These are phyloP conservation scores for Cryptococcus maquisensis DNA, from an alignment of 1,284 basidiomycete species.

Conservation along the genomic window DNA sequence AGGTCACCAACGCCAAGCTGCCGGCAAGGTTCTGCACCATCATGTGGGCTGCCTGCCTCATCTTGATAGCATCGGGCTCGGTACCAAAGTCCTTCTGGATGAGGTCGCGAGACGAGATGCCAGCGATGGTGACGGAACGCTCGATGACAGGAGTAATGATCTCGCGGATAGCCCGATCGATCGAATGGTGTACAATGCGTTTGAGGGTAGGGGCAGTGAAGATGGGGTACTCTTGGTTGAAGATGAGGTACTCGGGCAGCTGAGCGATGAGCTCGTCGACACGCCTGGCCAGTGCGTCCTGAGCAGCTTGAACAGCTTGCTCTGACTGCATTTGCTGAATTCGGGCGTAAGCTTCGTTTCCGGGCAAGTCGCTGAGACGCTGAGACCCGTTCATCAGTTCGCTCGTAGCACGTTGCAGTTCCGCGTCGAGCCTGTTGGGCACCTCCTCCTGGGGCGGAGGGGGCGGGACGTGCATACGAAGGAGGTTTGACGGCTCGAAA, in stretches of 20 bases:
- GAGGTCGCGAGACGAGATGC: constrained; percentile 93
- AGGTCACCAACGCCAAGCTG: constrained; percentile 93
- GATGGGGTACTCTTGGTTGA: constrained; percentile 60
- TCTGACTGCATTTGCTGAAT: constrained; percentile 46
- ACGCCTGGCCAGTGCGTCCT: constrained; percentile 46
- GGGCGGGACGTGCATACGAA: constrained; percentile 52
- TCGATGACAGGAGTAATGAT: constrained; percentile 98
- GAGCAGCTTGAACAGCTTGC: constrained; percentile 45
- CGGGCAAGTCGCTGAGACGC: constrained; percentile 30
- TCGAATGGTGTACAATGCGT: constrained; percentile 83
- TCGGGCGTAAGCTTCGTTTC: constrained; percentile 37
- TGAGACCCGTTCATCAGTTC: constrained; percentile 30
- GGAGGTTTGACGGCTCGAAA: constrained; percentile 76
- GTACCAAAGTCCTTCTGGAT: constrained; percentile 96
- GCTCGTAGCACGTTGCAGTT: constrained; percentile 37
- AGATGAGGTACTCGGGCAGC: constrained; percentile 69
- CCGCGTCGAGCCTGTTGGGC: constrained; percentile 38
- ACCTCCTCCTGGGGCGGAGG: constrained; percentile 40
- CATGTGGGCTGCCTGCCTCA: constrained; percentile 86
- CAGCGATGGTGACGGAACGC: constrained; percentile 97
- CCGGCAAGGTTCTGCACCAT: constrained; percentile 98
- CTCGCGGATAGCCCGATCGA: constrained; percentile 94
- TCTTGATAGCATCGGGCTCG: constrained; percentile 83
- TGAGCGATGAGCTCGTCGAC: constrained; percentile 61
- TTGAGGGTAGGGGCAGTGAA: constrained; percentile 78